Percentiles rank a stretch among this genome's conserved stretches.
Evolutionary conservation across 2,329 filamentous ascomycete genomes (phyloP).

Genomic region (Curvularia hawaiiensis): DNA sequence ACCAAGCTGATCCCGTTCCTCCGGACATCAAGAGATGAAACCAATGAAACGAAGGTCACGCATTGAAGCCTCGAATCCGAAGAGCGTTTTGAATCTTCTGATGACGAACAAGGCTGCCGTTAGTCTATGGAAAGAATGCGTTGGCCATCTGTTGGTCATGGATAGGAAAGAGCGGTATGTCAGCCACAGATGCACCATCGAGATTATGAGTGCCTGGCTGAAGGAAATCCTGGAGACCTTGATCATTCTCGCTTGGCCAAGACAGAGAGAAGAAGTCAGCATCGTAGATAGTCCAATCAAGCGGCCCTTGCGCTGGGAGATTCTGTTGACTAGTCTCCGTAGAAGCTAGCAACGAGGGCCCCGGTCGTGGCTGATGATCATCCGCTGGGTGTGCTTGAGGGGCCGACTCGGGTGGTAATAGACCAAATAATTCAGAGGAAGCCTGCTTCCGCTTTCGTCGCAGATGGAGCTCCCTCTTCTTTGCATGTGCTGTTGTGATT

Average conservation of each 20-base stretch:
- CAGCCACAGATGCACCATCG: constrained; percentile 36
- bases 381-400: background rate
- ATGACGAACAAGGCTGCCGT: background rate
- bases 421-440: constrained; percentile 38
- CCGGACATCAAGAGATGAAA: constrained; percentile 58
- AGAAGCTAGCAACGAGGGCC: constrained; percentile 6
- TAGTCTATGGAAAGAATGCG: constrained; percentile 14
- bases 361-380: constrained; percentile 1
- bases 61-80: background rate
- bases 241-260: constrained; percentile 40
- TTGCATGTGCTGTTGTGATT: constrained; percentile 32
- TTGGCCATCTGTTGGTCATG: constrained; percentile 32
- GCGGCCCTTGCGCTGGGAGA: constrained; percentile 14
- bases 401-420: constrained; percentile 22
- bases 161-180: constrained; percentile 41
- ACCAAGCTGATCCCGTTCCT: constrained; percentile 60
- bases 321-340: constrained; percentile 11
- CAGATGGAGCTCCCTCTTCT: constrained; percentile 29
- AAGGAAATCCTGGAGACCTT: constrained; percentile 38
- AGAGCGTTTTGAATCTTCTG: background rate
- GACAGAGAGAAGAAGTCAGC: constrained; percentile 39
- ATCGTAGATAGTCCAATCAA: constrained; percentile 42
- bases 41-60: constrained; percentile 47
- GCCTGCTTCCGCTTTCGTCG: constrained; percentile 35
- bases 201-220: constrained; percentile 39